Percentiles rank a stretch among this genome's conserved stretches.
Conservation (phyloP, 768 basidiomycete genomes). For the Rhodotorula kratochvilovae region DNA sequence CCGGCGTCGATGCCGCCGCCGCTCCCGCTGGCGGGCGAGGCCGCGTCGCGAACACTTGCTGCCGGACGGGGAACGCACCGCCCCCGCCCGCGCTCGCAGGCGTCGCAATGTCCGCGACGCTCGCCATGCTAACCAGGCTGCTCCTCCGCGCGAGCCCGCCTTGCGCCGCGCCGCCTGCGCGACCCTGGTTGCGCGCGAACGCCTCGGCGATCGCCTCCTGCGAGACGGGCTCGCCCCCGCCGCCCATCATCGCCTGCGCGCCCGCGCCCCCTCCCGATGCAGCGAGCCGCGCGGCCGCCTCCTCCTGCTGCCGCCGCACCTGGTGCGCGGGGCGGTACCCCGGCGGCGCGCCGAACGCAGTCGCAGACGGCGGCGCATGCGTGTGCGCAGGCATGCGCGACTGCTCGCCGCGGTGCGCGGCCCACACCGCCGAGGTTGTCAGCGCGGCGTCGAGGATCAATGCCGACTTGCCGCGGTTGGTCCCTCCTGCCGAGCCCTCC, state of each 20-base stretch:
- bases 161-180: too few species aligned
- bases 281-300: background rate
- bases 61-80: background rate
- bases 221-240: slow-evolving; percentile 1
- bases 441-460: slow-evolving; percentile 31
- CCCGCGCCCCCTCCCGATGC: background rate
- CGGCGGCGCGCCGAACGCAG: background rate
- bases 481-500: background rate
- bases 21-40: background rate
- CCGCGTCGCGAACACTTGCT: background rate
- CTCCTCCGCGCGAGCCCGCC: background rate
- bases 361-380: background rate
- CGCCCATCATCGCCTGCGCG: background rate
- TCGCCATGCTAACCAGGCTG: background rate
- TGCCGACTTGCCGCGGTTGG: slow-evolving; percentile 15
- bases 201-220: slow-evolving; percentile 1
- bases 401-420: slow-evolving; percentile 26
- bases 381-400: background rate
- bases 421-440: slow-evolving; percentile 20
- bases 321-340: slow-evolving; percentile 1
- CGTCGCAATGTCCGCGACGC: background rate
- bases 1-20: too few species aligned
- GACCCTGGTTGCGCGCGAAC: slow-evolving; percentile 1
- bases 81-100: background rate
- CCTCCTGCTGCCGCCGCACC: slow-evolving; percentile 9